phyloP scores from a whole-genome alignment of 1,284 basidiomycete genomes.

The Pyrrhoderma noxium region DNA sequence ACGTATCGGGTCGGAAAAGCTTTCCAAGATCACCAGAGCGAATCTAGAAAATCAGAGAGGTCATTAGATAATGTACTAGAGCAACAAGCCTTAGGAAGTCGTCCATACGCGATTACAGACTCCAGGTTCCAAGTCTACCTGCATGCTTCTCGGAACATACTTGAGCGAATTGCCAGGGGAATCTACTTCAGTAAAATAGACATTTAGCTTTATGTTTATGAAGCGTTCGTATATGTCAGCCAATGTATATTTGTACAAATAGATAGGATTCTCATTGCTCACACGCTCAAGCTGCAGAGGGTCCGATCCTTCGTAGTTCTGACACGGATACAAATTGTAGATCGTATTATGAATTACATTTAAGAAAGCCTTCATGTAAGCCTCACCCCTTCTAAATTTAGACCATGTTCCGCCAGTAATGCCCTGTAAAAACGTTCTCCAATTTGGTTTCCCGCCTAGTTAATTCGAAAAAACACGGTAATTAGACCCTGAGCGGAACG shows the following conservation, averaged over 20 bases:
- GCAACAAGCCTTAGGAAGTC: conserved; percentile 22
- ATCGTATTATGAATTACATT: neutral
- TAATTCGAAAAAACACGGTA: conserved; percentile 17
- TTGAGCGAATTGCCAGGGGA: conserved; percentile 38
- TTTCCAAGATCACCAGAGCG: conserved; percentile 60
- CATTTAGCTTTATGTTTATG: conserved; percentile 48
- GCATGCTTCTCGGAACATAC: conserved; percentile 91
- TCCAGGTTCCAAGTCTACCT: conserved; percentile 88
- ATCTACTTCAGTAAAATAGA: conserved; percentile 66
- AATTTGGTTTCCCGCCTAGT: conserved; percentile 66
- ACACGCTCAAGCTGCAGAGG: conserved; percentile 42
- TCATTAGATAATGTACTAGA: neutral
- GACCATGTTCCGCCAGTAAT: conserved; percentile 74
- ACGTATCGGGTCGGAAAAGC: conserved; percentile 88
- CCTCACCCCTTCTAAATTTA: conserved; percentile 62
- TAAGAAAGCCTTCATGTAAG: conserved; percentile 4
- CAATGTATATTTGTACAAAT: no score
- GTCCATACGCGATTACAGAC: conserved; percentile 67
- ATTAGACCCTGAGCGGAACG: conserved; percentile 20
- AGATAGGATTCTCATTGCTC: conserved; percentile 16
- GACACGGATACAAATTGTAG: conserved; percentile 4
- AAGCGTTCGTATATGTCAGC: no score
- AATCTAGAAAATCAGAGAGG: conserved; percentile 35
- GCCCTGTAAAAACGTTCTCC: conserved; percentile 75
- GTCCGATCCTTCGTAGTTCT: conserved; percentile 45